These are phyloP conservation scores for Mimosa bimucronata DNA, from an alignment of 306 rosid genomes.

Conservation along the genomic window DNA sequence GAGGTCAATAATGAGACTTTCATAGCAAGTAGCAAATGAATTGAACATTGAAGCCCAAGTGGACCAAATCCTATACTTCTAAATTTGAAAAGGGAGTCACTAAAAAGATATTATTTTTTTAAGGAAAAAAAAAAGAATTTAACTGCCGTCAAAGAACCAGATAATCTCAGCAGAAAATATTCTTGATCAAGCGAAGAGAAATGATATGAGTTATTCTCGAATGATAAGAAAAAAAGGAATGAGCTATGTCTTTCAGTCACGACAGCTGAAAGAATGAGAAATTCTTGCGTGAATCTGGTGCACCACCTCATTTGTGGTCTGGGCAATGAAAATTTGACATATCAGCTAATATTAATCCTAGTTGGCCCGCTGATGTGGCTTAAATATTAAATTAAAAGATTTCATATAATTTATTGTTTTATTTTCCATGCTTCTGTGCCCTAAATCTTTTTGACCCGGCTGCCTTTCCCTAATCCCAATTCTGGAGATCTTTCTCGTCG, in stretches of 20 bases:
- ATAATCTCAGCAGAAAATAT: conserved; percentile 7
- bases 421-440: too few relatives aligned
- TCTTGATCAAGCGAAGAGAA: conserved; percentile 4
- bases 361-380: too few relatives aligned
- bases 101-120: too few relatives aligned
- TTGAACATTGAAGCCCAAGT: conserved; percentile 9
- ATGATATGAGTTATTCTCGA: neutral
- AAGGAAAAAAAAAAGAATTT: neutral
- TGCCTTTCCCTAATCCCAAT: too few relatives aligned
- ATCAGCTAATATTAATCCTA: too few relatives aligned
- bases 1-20: neutral
- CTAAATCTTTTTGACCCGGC: too few relatives aligned
- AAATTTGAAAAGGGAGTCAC: neutral
- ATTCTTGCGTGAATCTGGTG: too few relatives aligned
- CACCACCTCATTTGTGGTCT: too few relatives aligned
- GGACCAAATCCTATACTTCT: neutral
- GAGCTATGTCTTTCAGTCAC: neutral
- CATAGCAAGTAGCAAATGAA: neutral
- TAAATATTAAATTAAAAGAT: too few relatives aligned
- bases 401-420: too few relatives aligned
- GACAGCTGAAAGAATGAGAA: neutral
- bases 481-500: too few relatives aligned
- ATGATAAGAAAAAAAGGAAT: conserved; percentile 14
- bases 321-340: too few relatives aligned
- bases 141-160: conserved; percentile 11